Base-by-base conservation (phyloP, 2,329 filamentous ascomycete genomes). In the Cryphonectria parasitica region DNA sequence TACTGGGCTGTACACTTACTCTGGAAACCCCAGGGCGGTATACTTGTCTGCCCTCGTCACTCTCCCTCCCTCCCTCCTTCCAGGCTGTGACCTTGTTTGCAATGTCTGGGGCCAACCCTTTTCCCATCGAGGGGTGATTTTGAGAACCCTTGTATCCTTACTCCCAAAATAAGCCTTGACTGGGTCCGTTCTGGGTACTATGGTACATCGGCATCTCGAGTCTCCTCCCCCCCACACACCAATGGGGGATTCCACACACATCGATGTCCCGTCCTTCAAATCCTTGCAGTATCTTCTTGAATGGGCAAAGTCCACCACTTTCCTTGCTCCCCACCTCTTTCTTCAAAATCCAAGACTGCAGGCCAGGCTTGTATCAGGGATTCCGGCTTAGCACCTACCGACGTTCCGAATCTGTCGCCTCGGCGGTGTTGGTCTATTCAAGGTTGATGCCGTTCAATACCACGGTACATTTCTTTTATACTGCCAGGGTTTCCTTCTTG, bases 351-450 rank as follows among this genome's bases (percentile, higher is more conserved):
- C 77, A 78, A 78, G 77, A 77, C 76, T 69, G 75, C 74, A 75
- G 75, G 77, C 76, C 76, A 77, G 76, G 76, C 76, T 77, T 83
- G 83, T 84, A 81, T 83, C 83, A 84, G 80, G 80, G 80, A 82
- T 80, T 78, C 82, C 83, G 83, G 83, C 82, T 83, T 82, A 80
- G 80, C 80, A 82, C 82, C 82, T 85, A 85, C 84, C 83, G 83
- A 80, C 77, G 82, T 83, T 83, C 83, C 83, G 82, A 82, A 78
- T 81, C 77, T 81, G 80, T 78, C 80, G 81, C 78, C 83, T 79
- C 80, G 82, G 79, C 78, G 77, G 77, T 75, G 77, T 78, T 77
- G 76, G 75, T 71, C 74, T 76, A 74, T 77, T 75, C 79, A 78
- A 79, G 79, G 80, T 79, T 80, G 77, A 79, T 79, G 79, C 77